Evolutionary conservation across 1,284 basidiomycete genomes (phyloP).

Genomic region (Trametes pubescens): DNA sequence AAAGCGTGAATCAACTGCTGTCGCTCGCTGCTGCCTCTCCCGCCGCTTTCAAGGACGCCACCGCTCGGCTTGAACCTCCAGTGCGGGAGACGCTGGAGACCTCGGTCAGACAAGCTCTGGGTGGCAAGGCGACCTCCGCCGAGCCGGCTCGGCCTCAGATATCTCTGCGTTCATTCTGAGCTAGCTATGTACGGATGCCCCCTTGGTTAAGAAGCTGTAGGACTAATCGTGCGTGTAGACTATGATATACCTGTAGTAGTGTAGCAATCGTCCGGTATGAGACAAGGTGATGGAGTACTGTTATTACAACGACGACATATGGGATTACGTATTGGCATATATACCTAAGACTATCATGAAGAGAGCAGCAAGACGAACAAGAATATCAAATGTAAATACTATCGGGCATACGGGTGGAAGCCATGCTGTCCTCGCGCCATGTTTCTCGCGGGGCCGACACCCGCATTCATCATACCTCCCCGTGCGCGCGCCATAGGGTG

Average conservation of each 20-base stretch:
- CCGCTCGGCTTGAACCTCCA: slow-evolving; percentile 69
- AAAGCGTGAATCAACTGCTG: slow-evolving; percentile 80
- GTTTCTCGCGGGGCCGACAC: slow-evolving; percentile 61
- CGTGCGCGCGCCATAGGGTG: slow-evolving; percentile 38
- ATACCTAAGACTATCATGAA: slow-evolving; percentile 25
- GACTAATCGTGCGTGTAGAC: slow-evolving; percentile 31
- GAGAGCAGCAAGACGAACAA: slow-evolving; percentile 13
- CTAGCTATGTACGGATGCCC: slow-evolving; percentile 9
- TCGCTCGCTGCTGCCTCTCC: slow-evolving; percentile 81
- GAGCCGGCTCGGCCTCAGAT: slow-evolving; percentile 74
- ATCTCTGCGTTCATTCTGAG: slow-evolving; percentile 76
- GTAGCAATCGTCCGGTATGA: slow-evolving; percentile 32
- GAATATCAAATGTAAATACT: slow-evolving; percentile 10
- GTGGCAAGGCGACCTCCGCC: slow-evolving; percentile 45
- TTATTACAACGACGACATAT: slow-evolving; percentile 34
- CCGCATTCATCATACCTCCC: slow-evolving; percentile 51
- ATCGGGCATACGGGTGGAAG: slow-evolving; percentile 69
- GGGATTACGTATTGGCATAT: slow-evolving; percentile 32
- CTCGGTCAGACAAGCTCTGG: slow-evolving; percentile 81
- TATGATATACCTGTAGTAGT: slow-evolving; percentile 26
- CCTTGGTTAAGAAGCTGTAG: slow-evolving; percentile 21
- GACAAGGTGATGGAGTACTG: slow-evolving; percentile 23
- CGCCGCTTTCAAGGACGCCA: slow-evolving; percentile 87
- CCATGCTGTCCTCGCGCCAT: slow-evolving; percentile 64
- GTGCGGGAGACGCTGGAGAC: slow-evolving; percentile 77